Evolutionary conservation across 768 basidiomycete genomes (phyloP).

Genomic region (Rhodotorula taiwanensis): DNA sequence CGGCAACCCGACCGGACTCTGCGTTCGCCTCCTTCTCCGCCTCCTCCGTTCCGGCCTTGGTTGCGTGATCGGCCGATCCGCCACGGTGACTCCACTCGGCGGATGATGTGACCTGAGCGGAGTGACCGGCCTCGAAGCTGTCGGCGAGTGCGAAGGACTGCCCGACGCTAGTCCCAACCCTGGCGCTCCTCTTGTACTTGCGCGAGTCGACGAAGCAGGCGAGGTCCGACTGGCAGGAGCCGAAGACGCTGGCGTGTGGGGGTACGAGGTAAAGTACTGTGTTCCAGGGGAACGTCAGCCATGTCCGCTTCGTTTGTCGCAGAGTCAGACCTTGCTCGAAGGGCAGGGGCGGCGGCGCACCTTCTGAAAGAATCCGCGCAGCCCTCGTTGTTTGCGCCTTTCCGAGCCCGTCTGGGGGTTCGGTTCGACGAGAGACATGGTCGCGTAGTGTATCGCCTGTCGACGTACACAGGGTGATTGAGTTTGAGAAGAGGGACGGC

Average conservation of each 20-base stretch:
- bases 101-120: constrained; percentile 14
- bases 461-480: neutral
- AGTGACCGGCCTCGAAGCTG: constrained; percentile 2
- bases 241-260: too few species aligned
- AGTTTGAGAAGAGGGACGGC: neutral
- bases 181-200: too few species aligned
- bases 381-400: neutral
- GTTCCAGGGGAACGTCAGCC: too few species aligned
- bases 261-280: too few species aligned
- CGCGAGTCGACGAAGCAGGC: too few species aligned
- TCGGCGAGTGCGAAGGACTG: neutral
- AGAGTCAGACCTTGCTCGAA: too few species aligned
- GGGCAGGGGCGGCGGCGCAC: constrained; percentile 4
- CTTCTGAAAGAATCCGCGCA: constrained; percentile 7
- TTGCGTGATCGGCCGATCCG: constrained; percentile 18
- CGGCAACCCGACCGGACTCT: constrained; percentile 26
- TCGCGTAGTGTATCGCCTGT: too few species aligned
- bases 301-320: too few species aligned
- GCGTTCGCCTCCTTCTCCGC: constrained; percentile 18
- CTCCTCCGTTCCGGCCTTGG: constrained; percentile 3
- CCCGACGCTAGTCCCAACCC: neutral
- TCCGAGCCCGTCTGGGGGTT: neutral
- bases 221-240: too few species aligned
- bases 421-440: neutral
- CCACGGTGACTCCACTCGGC: constrained; percentile 21